phyloP scores from a whole-genome alignment of 139 green algal species.

The Astrephomene gubernaculifera region DNA sequence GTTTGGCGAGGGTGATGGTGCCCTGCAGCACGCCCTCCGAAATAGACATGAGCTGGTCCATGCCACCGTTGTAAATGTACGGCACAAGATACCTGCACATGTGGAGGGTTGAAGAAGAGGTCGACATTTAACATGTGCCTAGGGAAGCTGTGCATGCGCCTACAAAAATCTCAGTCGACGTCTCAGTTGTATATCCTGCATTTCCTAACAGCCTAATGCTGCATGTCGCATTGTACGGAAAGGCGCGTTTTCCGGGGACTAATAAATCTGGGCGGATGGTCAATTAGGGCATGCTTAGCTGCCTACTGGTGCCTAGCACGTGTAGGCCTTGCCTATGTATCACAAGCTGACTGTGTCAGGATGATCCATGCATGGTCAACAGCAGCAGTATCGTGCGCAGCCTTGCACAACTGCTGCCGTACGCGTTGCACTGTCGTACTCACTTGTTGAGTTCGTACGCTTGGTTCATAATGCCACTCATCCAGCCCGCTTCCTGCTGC shows the following conservation, averaged over 20 bases:
- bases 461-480: background rate
- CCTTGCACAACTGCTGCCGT: background rate
- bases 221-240: background rate
- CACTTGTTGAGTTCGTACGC: background rate
- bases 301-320: background rate
- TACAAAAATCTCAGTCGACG: background rate
- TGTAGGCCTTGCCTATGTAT: too few relatives aligned
- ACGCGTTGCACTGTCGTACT: background rate
- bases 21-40: background rate
- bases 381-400: too few relatives aligned
- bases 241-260: background rate
- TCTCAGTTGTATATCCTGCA: background rate
- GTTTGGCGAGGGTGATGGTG: conserved; percentile 1
- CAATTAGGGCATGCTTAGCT: background rate
- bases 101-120: background rate
- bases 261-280: background rate
- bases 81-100: conserved; percentile 1
- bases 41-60: background rate
- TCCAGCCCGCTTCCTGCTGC: background rate
- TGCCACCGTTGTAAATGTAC: background rate
- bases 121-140: background rate
- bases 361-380: too few relatives aligned
- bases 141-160: background rate
- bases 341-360: too few relatives aligned
- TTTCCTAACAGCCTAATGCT: background rate